Conservation (phyloP, 2,329 filamentous ascomycete genomes). For the Paramyrothecium roridum region DNA sequence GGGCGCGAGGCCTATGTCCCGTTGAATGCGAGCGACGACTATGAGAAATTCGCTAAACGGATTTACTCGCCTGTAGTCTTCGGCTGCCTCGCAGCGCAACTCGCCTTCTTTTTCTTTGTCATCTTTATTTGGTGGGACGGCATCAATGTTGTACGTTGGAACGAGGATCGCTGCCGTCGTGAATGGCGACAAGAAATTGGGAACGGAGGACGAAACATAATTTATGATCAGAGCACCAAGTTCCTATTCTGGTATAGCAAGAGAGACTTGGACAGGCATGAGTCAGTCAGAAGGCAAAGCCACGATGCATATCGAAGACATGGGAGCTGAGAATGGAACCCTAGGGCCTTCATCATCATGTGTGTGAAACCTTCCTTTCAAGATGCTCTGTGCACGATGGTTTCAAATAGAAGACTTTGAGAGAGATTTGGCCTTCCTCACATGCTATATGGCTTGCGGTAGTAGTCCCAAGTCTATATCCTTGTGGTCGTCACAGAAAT, state of each 20-base stretch:
- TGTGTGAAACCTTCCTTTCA: no score
- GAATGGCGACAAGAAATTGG: conserved; percentile 1
- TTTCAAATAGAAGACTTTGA: no score
- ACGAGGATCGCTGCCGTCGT: background rate
- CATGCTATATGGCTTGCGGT: no score
- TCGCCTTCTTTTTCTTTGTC: background rate
- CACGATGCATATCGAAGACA: background rate
- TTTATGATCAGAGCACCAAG: background rate
- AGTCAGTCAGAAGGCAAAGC: background rate
- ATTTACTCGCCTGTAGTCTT: background rate
- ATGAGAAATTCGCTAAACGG: background rate
- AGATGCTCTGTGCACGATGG: no score
- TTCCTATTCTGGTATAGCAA: background rate
- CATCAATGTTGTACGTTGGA: background rate
- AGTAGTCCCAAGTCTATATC: no score
- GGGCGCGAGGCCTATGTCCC: background rate
- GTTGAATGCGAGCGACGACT: background rate
- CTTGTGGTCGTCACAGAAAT: no score
- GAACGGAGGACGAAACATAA: background rate
- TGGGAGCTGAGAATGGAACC: background rate
- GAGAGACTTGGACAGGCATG: background rate
- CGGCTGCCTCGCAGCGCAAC: background rate
- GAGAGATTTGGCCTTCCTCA: no score
- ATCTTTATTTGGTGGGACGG: conserved; percentile 1
- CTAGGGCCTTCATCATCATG: no score